These are phyloP conservation scores for Nidula microcarpa DNA, from an alignment of 768 basidiomycete species.

Conservation along the genomic window DNA sequence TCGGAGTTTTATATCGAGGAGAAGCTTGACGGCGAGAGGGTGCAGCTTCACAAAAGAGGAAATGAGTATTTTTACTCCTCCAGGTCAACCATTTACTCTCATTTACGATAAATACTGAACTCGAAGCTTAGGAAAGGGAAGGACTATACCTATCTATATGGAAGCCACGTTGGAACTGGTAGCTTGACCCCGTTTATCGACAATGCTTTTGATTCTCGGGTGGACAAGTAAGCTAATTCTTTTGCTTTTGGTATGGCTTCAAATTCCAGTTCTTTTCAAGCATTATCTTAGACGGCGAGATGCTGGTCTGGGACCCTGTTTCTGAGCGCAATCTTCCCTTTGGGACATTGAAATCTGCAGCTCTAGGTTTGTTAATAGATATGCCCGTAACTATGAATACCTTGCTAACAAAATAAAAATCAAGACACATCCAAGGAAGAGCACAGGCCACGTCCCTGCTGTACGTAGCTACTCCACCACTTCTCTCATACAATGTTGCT, in stretches of 20 bases:
- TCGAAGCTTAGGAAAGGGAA: slow-evolving; percentile 69
- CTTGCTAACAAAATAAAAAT: not conserved
- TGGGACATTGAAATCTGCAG: slow-evolving; percentile 91
- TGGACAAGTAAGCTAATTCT: slow-evolving; percentile 67
- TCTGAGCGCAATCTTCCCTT: slow-evolving; percentile 88
- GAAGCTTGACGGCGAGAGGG: slow-evolving; percentile 95
- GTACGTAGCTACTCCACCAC: slow-evolving; percentile 43
- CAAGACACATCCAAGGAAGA: slow-evolving; percentile 70
- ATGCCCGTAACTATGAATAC: not conserved
- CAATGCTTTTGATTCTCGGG: slow-evolving; percentile 65
- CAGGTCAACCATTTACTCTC: slow-evolving; percentile 41
- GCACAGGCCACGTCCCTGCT: slow-evolving; percentile 83
- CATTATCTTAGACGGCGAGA: slow-evolving; percentile 94
- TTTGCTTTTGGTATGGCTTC: no score
- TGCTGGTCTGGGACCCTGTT: slow-evolving; percentile 96
- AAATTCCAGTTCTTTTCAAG: slow-evolving; percentile 31
- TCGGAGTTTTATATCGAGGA: slow-evolving; percentile 89
- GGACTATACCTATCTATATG: slow-evolving; percentile 90
- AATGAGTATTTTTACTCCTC: slow-evolving; percentile 94
- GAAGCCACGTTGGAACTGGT: slow-evolving; percentile 75
- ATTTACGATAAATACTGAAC: not conserved
- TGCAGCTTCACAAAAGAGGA: slow-evolving; percentile 92
- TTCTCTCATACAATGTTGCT: not conserved
- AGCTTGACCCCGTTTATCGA: slow-evolving; percentile 88
- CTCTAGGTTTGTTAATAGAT: slow-evolving; percentile 52